Base-by-base conservation (phyloP, 179 eudicot species). In the Pouteria campechiana region DNA sequence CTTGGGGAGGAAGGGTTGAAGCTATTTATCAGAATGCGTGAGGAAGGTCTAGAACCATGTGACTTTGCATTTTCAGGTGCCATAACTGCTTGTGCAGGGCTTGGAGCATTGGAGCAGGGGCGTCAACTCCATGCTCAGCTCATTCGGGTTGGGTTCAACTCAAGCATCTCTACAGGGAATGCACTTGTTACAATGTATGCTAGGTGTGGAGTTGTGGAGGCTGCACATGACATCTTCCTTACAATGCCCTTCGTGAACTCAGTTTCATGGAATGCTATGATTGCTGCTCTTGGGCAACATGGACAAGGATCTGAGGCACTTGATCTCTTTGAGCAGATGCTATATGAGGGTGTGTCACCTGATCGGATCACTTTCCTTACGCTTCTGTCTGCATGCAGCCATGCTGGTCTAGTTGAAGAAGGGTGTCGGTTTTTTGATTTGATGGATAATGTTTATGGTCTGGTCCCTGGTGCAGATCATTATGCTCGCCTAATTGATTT, bases 201-300 rank as follows among this genome's bases (percentile, higher is more conserved):
- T 21, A 73, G 76, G 58, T 80, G 89, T 27, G 78, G 89, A 12
- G 70, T 59, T 54, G 71, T 73, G 33, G 71, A 67, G 40, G 69
- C 66, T 32, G 78, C 81, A 0, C 57, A 48, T 23, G 43, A 33
- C 22, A 21, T 64, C 17, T 80, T 76, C 27, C 35, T 49, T 29
- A 73, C 78, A 22, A 76, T 80, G 84, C 57, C 78, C 18, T 76
- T 38, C 23, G 46, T 80, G 31, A 81, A 80, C 68, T 61, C 78
- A 5, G 75, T 79, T 15, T 80, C 89, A 17, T 80, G 89, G 89
- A 80, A 80, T 57, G 89, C 89, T 45, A 64, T 80, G 75, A 68
- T 80, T 50, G 89, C 76, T 21, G 89, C 84, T 43, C 41, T 58
- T 41, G 89, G 80, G 25, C 84, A 80, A 30, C 84, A 80, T 23